A percentile compares a stretch with the other conserved stretches of the same genome.
phyloP scores from a whole-genome alignment of 768 basidiomycete genomes.

The Tephrocybe sp. region DNA sequence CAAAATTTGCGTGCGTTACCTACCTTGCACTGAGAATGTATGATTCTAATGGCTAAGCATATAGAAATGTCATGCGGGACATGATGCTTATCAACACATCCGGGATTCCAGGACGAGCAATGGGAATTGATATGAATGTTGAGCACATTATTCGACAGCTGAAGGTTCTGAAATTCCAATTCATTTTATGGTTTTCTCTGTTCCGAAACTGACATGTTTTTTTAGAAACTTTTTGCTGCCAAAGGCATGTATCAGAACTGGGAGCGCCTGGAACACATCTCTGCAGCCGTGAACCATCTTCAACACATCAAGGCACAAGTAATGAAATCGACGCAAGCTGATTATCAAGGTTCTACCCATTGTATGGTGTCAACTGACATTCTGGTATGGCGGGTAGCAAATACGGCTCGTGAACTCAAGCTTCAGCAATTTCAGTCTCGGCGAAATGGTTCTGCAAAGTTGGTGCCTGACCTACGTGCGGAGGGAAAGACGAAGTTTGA shows the following conservation, averaged over 20 bases:
- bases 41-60: not conserved
- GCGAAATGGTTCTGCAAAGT: slow-evolving; percentile 6
- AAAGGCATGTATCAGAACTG: slow-evolving; percentile 32
- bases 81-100: slow-evolving; percentile 32
- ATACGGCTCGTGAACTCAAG: slow-evolving; percentile 17
- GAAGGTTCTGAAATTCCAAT: slow-evolving; percentile 34
- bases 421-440: slow-evolving; percentile 11
- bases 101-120: slow-evolving; percentile 30
- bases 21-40: no score
- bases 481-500: slow-evolving; percentile 21
- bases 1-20: slow-evolving; percentile 25
- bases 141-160: slow-evolving; percentile 37
- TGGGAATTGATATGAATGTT: slow-evolving; percentile 35
- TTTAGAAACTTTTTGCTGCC: slow-evolving; percentile 22
- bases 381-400: slow-evolving; percentile 21
- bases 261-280: slow-evolving; percentile 31
- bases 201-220: not conserved
- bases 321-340: slow-evolving; percentile 11
- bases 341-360: slow-evolving; percentile 28
- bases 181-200: not conserved
- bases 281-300: slow-evolving; percentile 23
- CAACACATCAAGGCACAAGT: slow-evolving; percentile 27
- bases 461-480: slow-evolving; percentile 13
- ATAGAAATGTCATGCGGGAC: slow-evolving; percentile 35
- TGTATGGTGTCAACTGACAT: slow-evolving; percentile 13